Base-by-base conservation (phyloP, 192 early-diverging fungal species). In the Nowakowskiella sp. region DNA sequence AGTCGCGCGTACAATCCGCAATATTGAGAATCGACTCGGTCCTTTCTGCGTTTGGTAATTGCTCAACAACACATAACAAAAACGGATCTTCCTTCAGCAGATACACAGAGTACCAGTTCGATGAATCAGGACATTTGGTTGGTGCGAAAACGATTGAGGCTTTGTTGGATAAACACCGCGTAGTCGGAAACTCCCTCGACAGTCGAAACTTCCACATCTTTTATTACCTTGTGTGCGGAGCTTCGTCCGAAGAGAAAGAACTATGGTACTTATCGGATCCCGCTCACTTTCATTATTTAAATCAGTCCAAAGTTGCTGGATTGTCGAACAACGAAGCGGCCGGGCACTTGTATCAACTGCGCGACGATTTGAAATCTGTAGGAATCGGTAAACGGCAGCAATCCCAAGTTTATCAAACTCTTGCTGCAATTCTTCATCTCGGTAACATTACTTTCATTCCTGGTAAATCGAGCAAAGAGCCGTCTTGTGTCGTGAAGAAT, bases 151-250 rank as follows among this genome's bases (percentile, higher is more conserved):
- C 68, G 24, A 70, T 94, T 61, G 76, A 84, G 62, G 93, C 91
- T 59, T 73, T 94, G 53, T 67, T 97, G 23, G 93, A 97, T 51
- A 89, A 90, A 64, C 67, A 64, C 32, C 82, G 92, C 3, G 81
- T 96, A 27, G 70, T 73, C 1, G 72, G 73, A 10, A 45, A 66
- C 1, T 63, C 60, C 9, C 56, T 73, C 28, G 76, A 75, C 53
- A 91, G 92, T 50, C 80, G 86, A 49, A 91, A 83, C 68, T 99
- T 94, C 72, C 89, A 97, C 61, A 84, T 95, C 25, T 94, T 97
- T 60, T 88, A 92, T 65, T 82, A 88, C 42, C 74, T 95, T 32
- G 62, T 95, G 26, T 72, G 78, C 19, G 91, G 90, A 4, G 84
- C 89, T 2, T 78, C 81, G 0, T 61, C 71, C 13, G 83, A 84